Evolutionary conservation across 1,284 basidiomycete species (phyloP), one percentile per base, ranked within the genome.

Genomic region (Pseudozyma sp.): DNA sequence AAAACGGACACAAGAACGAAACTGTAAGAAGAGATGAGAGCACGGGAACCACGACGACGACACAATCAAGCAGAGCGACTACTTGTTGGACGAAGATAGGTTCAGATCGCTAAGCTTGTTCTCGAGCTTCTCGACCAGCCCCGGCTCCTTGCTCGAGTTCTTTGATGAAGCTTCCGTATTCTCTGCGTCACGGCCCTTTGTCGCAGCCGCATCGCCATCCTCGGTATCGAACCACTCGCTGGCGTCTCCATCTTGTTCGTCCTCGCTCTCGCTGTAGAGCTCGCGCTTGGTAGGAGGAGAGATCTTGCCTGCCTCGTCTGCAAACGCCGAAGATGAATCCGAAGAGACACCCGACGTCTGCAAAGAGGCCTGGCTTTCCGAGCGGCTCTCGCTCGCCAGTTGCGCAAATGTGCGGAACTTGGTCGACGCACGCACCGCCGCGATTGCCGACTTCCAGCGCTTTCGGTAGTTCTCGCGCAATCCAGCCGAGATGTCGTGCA

Each of bases 381-480:
- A 49, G 3, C 60, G 58, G 29, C 54, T 69, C 31, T 68, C 67
- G 35, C 49, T 62, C 11, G 75, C 69, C 19, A 78, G 46, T 39
- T 72, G 68, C 2, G 78, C 75, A 63, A 82, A 77, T 0, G 75
- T 75, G 40, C 76, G 60, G 65, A 84, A 81, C 64, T 79, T 78
- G 53, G 82, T 80, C 33, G 73, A 75, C 8, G 84, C 84, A 7
- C 81, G 70, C 16, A 84, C 82, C 1, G 83, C 79, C 24, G 81
- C 78, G 55, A 84, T 80, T 10, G 82, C 83, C 34, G 75, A 56
- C 51, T 82, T 81, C 83, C 83, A 84, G 14, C 80, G 62, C 59
- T 77, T 74, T 7, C 81, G 62, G 56, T 83, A 83, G 53, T 84
- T 84, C 51, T 84, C 82, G n/a, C 81, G 77, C 47, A 84, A 62